Conservation (phyloP, 768 basidiomycete species). For the Gyrodon lividus region DNA sequence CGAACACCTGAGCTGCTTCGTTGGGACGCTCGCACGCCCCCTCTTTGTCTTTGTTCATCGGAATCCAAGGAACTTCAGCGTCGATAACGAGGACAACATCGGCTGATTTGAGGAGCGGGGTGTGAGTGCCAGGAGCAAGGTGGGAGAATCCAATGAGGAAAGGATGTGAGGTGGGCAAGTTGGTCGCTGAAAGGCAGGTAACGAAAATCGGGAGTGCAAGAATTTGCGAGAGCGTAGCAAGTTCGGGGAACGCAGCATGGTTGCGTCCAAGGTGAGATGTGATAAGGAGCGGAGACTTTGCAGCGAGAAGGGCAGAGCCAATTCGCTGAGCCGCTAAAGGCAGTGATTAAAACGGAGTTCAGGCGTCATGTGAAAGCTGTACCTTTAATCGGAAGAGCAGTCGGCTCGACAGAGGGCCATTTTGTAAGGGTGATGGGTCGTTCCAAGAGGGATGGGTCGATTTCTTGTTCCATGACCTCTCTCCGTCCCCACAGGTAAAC, state of each 20-base stretch:
- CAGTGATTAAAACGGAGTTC: not conserved
- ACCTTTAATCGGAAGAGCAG: slow-evolving; percentile 45
- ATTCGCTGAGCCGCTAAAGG: slow-evolving; percentile 38
- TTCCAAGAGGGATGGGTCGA: slow-evolving; percentile 40
- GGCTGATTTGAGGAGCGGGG: slow-evolving; percentile 47
- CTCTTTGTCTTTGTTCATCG: slow-evolving; percentile 39
- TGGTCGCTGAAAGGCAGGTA: slow-evolving; percentile 49
- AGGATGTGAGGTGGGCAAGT: slow-evolving; percentile 57
- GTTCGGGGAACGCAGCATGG: slow-evolving; percentile 41
- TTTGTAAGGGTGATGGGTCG: slow-evolving; percentile 28
- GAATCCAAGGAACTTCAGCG: slow-evolving; percentile 65
- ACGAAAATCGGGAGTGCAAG: slow-evolving; percentile 57
- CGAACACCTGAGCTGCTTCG: slow-evolving; percentile 48
- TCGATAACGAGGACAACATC: slow-evolving; percentile 70
- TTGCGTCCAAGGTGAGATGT: slow-evolving; percentile 64
- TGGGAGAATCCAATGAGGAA: slow-evolving; percentile 53
- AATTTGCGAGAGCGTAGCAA: slow-evolving; percentile 46
- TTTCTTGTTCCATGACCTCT: slow-evolving; percentile 68
- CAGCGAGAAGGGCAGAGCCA: slow-evolving; percentile 45
- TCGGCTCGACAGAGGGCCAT: slow-evolving; percentile 55
- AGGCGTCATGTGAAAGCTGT: slow-evolving; percentile 3
- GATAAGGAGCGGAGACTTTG: slow-evolving; percentile 60
- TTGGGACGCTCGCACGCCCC: slow-evolving; percentile 35
- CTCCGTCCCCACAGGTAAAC: slow-evolving; percentile 73
- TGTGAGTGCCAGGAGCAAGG: slow-evolving; percentile 44